These are phyloP conservation scores for Auriculariales sp. DNA, from an alignment of 768 basidiomycete species.

Conservation along the genomic window DNA sequence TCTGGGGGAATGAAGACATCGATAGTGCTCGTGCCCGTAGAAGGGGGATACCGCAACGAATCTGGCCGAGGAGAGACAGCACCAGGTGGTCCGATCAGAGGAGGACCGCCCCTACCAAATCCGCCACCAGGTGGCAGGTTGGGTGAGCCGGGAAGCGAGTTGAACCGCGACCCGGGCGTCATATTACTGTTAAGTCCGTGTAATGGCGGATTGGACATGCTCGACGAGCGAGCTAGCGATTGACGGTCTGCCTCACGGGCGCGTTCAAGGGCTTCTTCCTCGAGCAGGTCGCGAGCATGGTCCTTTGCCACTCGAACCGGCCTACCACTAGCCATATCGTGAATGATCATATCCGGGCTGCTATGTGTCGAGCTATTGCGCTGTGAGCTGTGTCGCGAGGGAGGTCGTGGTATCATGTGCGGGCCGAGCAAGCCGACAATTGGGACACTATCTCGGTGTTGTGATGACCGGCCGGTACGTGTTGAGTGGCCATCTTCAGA, in stretches of 20 bases:
- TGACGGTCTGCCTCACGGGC: neutral
- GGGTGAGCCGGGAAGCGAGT: neutral
- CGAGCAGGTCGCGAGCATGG: neutral
- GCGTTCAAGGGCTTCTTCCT: neutral
- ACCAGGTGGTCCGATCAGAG: neutral
- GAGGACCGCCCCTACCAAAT: neutral
- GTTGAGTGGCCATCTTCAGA: neutral
- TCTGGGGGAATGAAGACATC: neutral
- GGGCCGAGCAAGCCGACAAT: too few relatives aligned
- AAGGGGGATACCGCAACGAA: neutral
- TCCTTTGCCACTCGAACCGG: neutral
- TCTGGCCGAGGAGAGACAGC: neutral
- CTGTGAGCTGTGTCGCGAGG: neutral
- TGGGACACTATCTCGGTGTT: too few relatives aligned
- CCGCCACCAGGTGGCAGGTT: neutral
- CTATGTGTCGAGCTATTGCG: neutral
- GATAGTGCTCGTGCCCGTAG: neutral
- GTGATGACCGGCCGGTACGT: neutral
- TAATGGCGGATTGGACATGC: too few relatives aligned
- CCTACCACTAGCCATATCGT: neutral
- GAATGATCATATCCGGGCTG: neutral
- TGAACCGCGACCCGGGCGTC: neutral
- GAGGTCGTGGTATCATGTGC: neutral
- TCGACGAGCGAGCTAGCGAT: too few relatives aligned
- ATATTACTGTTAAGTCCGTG: too few relatives aligned